Evolutionary conservation across 371 early-diverging fungal species (phyloP), one percentile per base, ranked within the genome.

Genomic region (Mortierella sp.): DNA sequence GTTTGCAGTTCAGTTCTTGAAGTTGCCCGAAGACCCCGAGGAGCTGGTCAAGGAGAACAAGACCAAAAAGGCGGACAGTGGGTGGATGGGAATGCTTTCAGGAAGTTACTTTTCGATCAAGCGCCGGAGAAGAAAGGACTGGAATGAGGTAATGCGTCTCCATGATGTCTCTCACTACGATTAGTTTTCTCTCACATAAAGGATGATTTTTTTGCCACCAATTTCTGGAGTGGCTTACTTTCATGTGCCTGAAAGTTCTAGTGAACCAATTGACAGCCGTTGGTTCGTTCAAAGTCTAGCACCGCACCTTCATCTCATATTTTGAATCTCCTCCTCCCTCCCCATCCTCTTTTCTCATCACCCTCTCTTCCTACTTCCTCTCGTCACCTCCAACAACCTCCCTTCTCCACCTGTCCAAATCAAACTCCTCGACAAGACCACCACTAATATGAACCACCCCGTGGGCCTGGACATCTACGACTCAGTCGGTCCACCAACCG

Each of bases 111-210:
- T 86, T 68, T 86, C 86, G 51, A 86, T 86, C 74, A 82, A 82
- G 78, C 55, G 86, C 32, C 79, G 86, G 46, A 86, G 86, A 86
- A 86, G 86, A 82, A 86, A 86, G 78, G 86, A 86, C 41, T 86
- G 86, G 86, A 86, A 86, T 48, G 86, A 86, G 63, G 86, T 86
- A 3, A 86, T 86, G 86, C 72, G 86, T 12, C 58, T 86, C 70
- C 86, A 82, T 35, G 86, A 86, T 79, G 80, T 86, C 21, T 79
- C 86, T 2, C 70, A 70, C 55, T 86, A 86, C 29, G 82, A 82
- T 51, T 82, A 48, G 68, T 21, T 32, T 18, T 68, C 51, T 51
- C 4, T 5, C n/a, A 8, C 24, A 56, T 38, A 38, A 65, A 60
- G 16, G 10, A 38, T 6, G 10, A 12, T 35, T 35, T 8, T 56